Evolutionary conservation across 2,329 filamentous ascomycete genomes (phyloP).

Genomic region (Metarhizium sp.): DNA sequence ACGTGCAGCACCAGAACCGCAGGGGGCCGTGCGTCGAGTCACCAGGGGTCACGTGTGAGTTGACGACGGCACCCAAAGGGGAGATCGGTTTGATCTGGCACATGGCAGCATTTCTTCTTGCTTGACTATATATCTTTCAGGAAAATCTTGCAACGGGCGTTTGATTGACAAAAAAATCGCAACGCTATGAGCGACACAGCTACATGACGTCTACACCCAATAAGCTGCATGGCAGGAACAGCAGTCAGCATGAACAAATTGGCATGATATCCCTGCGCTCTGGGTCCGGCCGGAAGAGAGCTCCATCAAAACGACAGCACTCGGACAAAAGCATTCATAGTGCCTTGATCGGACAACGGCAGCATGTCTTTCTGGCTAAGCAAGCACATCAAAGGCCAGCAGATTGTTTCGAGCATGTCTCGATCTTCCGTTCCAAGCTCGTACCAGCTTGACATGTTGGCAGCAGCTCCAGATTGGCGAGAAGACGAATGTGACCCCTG

Average conservation of each 20-base stretch:
- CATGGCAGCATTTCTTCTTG: too few relatives aligned
- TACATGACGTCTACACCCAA: neutral
- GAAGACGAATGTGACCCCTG: too few relatives aligned
- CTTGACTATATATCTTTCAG: neutral
- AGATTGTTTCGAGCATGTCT: too few relatives aligned
- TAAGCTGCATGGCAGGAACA: neutral
- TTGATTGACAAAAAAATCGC: neutral
- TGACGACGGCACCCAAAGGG: too few relatives aligned
- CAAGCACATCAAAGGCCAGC: too few relatives aligned
- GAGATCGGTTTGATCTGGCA: too few relatives aligned
- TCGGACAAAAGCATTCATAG: neutral
- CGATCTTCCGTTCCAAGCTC: too few relatives aligned
- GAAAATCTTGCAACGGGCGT: neutral
- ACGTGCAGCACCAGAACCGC: neutral
- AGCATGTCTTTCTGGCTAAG: too few relatives aligned
- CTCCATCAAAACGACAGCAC: neutral
- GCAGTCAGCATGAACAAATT: neutral
- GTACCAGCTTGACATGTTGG: too few relatives aligned
- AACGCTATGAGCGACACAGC: neutral
- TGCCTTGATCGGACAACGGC: too few relatives aligned
- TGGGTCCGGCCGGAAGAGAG: neutral
- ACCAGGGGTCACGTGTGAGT: neutral
- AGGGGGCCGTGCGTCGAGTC: neutral
- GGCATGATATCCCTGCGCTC: neutral
- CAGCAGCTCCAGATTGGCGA: too few relatives aligned